Evolutionary conservation across 257 asterid species (phyloP).

Genomic region (Henckelia pumila): DNA sequence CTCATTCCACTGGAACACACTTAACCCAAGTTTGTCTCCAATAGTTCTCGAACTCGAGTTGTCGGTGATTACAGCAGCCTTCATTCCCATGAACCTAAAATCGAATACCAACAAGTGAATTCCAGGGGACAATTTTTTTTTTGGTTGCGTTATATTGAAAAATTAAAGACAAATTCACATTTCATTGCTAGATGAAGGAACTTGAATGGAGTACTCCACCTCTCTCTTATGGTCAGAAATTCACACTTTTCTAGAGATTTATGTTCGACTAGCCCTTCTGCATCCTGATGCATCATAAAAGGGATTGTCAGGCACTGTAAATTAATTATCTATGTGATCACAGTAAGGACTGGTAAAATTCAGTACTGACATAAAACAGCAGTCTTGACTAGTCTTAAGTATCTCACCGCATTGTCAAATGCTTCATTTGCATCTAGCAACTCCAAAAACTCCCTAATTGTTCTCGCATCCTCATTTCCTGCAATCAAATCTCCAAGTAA

Average conservation of each 20-base stretch:
- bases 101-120: conserved; percentile 10
- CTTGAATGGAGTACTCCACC: conserved; percentile 34
- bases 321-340: conserved; percentile 10
- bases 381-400: conserved; percentile 26
- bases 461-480: conserved; percentile 67
- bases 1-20: conserved; percentile 41
- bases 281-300: conserved; percentile 33
- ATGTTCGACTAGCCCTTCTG: conserved; percentile 24
- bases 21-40: conserved; percentile 54
- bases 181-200: neutral
- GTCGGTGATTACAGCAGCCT: conserved; percentile 61
- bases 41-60: conserved; percentile 46
- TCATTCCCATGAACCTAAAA: conserved; percentile 89
- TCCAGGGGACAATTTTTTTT: neutral
- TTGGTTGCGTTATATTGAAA: neutral
- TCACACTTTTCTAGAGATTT: conserved; percentile 30
- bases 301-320: conserved; percentile 20
- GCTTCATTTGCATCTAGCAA: conserved; percentile 68
- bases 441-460: conserved; percentile 68
- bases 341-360: neutral
- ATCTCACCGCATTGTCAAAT: conserved; percentile 44
- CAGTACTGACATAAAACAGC: neutral
- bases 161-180: conserved; percentile 4
- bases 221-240: conserved; percentile 53
- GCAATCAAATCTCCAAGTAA: conserved; percentile 52